Evolutionary conservation across 129 eudicot genomes (phyloP).

Genomic region (Flaveria robusta): DNA sequence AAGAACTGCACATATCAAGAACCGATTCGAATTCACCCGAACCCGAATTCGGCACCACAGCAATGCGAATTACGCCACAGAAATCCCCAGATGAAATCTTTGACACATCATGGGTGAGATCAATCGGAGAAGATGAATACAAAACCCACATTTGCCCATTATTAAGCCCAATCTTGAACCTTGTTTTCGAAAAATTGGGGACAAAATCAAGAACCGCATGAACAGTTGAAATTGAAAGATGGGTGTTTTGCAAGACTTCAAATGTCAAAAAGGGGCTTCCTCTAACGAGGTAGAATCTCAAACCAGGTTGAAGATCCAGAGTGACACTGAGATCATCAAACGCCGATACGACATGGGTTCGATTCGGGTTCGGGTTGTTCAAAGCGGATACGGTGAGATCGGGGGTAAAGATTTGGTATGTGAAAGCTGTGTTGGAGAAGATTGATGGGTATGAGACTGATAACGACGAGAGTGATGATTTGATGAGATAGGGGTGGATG

Average conservation of each 20-base stretch:
- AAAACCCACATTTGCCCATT: constrained; percentile 82
- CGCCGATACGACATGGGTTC: constrained; percentile 56
- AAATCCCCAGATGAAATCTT: constrained; percentile 48
- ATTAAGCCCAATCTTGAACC: constrained; percentile 52
- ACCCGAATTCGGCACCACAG: constrained; percentile 47
- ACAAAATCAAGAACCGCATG: constrained; percentile 65
- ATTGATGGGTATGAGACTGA: constrained; percentile 77
- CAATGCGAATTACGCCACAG: constrained; percentile 67
- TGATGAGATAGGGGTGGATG: constrained; percentile 76
- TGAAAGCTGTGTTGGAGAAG: constrained; percentile 56
- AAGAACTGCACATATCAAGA: constrained; percentile 76
- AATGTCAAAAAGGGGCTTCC: constrained; percentile 89
- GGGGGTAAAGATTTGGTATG: constrained; percentile 57
- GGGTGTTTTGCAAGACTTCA: constrained; percentile 25
- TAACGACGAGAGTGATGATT: constrained; percentile 61
- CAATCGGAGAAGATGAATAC: constrained; percentile 64
- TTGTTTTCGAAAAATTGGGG: constrained; percentile 51
- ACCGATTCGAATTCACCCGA: constrained; percentile 32
- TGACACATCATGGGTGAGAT: constrained; percentile 48
- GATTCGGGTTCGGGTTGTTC: constrained; percentile 45
- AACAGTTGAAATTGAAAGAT: constrained; percentile 58
- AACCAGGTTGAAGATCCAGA: constrained; percentile 61
- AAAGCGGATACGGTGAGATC: constrained; percentile 67
- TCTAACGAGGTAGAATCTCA: constrained; percentile 75
- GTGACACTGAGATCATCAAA: constrained; percentile 77